Conservation (phyloP, 495 filamentous ascomycete genomes). For the Neurospora tetrasperma region DNA sequence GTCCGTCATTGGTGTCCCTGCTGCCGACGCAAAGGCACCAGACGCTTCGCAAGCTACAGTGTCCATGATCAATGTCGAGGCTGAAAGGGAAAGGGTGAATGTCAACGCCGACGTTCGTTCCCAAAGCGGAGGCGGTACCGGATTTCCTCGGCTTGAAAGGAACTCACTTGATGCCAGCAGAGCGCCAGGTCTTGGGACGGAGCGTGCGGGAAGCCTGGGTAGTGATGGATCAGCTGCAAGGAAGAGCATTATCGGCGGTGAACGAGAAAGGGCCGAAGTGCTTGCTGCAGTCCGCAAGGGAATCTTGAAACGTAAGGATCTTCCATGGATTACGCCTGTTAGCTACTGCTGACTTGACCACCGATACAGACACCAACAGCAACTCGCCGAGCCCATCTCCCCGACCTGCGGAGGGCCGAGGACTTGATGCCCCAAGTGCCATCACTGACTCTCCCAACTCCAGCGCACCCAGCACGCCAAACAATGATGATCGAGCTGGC, state of each 20-base stretch:
- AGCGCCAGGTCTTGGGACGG: conserved; percentile 26
- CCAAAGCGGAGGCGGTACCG: conserved; percentile 63
- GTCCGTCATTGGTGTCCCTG: conserved; percentile 68
- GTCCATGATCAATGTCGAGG: conserved; percentile 92
- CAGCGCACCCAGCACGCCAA: conserved; percentile 73
- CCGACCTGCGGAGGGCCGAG: conserved; percentile 42
- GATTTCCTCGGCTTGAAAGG: conserved; percentile 77
- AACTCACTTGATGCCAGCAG: conserved; percentile 58
- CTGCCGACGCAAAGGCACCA: conserved; percentile 53
- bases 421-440: conserved; percentile 41
- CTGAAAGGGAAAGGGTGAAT: conserved; percentile 76
- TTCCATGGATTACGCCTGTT: background rate
- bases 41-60: conserved; percentile 68
- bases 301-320: conserved; percentile 81
- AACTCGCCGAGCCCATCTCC: conserved; percentile 54
- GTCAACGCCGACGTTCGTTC: conserved; percentile 63
- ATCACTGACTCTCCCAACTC: conserved; percentile 69
- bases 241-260: conserved; percentile 84
- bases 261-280: conserved; percentile 82
- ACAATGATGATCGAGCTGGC: conserved; percentile 57
- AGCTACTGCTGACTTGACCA: background rate
- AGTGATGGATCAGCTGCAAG: conserved; percentile 53
- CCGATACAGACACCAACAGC: conserved; percentile 33
- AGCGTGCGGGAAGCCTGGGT: conserved; percentile 43
- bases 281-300: conserved; percentile 84